Conservation (phyloP, 345 rosid genomes). For the Mercurialis annua region DNA sequence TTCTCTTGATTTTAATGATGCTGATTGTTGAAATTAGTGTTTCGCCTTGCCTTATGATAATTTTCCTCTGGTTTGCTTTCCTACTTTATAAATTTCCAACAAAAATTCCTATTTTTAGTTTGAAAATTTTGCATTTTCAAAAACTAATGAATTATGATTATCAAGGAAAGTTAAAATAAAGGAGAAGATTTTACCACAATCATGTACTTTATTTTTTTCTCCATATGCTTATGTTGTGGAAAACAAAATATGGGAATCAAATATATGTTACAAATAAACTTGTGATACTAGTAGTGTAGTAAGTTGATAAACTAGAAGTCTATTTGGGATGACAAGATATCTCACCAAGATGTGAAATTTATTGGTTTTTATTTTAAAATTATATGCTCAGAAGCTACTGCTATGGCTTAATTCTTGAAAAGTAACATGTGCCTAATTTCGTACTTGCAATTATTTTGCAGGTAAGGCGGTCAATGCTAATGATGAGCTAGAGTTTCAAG, state of each 20-base stretch:
- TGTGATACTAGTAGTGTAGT: not conserved
- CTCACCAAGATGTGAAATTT: too few species aligned
- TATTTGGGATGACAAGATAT: not conserved
- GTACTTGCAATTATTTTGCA: conserved; percentile 24
- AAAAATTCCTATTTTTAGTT: not conserved
- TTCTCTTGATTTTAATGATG: not conserved
- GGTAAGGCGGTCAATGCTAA: conserved; percentile 34
- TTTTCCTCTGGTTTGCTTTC: not conserved
- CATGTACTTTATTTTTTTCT: not conserved
- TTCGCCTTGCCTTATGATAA: not conserved
- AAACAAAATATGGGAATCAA: not conserved
- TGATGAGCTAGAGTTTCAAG: conserved; percentile 37
- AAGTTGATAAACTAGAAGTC: not conserved
- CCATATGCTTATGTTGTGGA: not conserved
- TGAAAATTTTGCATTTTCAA: not conserved
- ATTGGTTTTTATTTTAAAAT: not conserved
- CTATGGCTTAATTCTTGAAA: not conserved
- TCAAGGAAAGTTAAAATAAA: not conserved
- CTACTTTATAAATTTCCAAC: not conserved
- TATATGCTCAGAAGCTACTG: not conserved
- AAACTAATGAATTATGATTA: not conserved
- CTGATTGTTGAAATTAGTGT: not conserved
- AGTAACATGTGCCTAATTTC: not conserved
- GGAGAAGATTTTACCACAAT: not conserved
- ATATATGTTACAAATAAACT: not conserved